Evolutionary conservation across 805 yeast genomes (phyloP).

Genomic region (Hagleromyces aurorensis): DNA sequence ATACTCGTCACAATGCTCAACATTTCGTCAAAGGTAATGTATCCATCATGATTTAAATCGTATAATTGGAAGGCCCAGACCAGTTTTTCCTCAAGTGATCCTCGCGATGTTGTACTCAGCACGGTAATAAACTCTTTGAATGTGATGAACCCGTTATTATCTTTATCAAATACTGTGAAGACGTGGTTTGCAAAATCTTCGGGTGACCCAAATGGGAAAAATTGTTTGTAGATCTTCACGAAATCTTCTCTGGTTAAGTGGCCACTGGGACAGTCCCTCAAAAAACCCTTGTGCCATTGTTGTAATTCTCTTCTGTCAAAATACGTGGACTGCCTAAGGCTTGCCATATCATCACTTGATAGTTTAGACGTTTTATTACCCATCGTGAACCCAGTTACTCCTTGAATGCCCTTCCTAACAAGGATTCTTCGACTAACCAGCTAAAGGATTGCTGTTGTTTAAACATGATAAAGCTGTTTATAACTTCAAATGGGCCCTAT

Average conservation of each 20-base stretch:
- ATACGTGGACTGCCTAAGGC: conserved; percentile 76
- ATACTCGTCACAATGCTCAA: conserved; percentile 71
- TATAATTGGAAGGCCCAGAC: conserved; percentile 86
- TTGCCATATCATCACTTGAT: conserved; percentile 80
- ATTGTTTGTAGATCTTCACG: conserved; percentile 86
- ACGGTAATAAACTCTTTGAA: conserved; percentile 90
- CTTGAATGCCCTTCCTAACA: neutral
- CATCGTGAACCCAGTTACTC: conserved; percentile 39
- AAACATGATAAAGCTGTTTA: too few relatives aligned
- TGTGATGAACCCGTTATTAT: conserved; percentile 72
- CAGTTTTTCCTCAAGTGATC: conserved; percentile 74
- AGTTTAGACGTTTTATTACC: conserved; percentile 92
- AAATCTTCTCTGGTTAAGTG: conserved; percentile 81
- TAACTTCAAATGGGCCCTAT: conserved; percentile 1
- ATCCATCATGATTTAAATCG: conserved; percentile 75
- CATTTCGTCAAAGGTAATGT: conserved; percentile 70
- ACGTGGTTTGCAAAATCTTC: conserved; percentile 82
- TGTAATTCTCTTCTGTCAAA: conserved; percentile 91
- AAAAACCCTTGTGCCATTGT: conserved; percentile 97
- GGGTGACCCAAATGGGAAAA: conserved; percentile 98
- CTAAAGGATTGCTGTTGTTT: too few relatives aligned
- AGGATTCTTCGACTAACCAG: conserved; percentile 2
- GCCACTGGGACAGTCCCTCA: conserved; percentile 90
- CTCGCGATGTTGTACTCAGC: conserved; percentile 78
- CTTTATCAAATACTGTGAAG: conserved; percentile 82